Conservation (phyloP, 2,329 filamentous ascomycete species). For the Mycosphaerella arachidis region DNA sequence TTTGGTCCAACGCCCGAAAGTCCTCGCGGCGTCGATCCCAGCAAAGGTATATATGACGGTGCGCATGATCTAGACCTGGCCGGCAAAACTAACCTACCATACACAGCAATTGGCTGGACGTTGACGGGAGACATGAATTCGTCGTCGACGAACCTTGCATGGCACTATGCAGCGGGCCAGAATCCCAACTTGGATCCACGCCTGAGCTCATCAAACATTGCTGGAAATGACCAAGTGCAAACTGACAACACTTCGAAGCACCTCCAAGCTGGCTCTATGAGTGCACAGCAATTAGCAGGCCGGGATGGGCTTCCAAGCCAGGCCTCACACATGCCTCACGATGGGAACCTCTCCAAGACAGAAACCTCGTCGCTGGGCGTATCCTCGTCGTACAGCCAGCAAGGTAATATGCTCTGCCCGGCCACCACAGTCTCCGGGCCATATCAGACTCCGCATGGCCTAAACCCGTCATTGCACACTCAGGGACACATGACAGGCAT, state of each 20-base stretch:
- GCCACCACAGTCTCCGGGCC: slow-evolving; percentile 3
- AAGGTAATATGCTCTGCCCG: slow-evolving; percentile 11
- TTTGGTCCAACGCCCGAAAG: slow-evolving; percentile 36
- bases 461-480: slow-evolving; percentile 5
- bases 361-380: slow-evolving; percentile 41
- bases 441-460: slow-evolving; percentile 6
- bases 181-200: slow-evolving; percentile 14
- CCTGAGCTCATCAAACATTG: slow-evolving; percentile 14
- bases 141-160: slow-evolving; percentile 74
- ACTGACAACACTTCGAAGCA: slow-evolving; percentile 9
- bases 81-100: slow-evolving; percentile 1
- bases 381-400: slow-evolving; percentile 42
- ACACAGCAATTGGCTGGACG: slow-evolving; percentile 70
- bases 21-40: slow-evolving; percentile 46
- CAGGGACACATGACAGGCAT: slow-evolving; percentile 7
- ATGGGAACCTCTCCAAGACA: slow-evolving; percentile 6
- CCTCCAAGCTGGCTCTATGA: slow-evolving; percentile 6
- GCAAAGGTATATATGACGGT: slow-evolving; percentile 42
- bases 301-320: slow-evolving; percentile 4
- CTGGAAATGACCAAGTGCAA: slow-evolving; percentile 8
- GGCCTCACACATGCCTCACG: slow-evolving; percentile 2
- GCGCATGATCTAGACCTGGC: slow-evolving; percentile 7
- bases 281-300: slow-evolving; percentile 6
- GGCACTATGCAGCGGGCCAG: slow-evolving; percentile 64
- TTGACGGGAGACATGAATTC: slow-evolving; percentile 85